Evolutionary conservation across 2,329 filamentous ascomycete genomes (phyloP).

Genomic region (Pseudonectria foliicola): DNA sequence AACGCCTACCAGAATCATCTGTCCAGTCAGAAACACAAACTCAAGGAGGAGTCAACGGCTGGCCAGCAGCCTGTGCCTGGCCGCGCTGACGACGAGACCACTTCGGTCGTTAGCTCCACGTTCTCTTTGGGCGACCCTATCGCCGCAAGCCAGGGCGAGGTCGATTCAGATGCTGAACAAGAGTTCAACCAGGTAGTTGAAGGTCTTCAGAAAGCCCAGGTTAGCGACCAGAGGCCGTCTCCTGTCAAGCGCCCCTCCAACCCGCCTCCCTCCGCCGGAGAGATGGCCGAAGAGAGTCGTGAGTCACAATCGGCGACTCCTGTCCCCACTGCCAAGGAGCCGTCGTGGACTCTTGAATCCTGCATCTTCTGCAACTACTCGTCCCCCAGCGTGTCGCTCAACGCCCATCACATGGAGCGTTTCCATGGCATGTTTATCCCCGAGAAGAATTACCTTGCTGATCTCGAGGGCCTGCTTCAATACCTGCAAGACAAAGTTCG

Average conservation of each 20-base stretch:
- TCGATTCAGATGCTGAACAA: slow-evolving; percentile 62
- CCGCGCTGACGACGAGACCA: slow-evolving; percentile 58
- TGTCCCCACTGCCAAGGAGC: slow-evolving; percentile 27
- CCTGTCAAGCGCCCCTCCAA: slow-evolving; percentile 49
- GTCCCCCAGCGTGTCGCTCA: slow-evolving; percentile 68
- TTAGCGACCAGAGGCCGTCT: slow-evolving; percentile 44
- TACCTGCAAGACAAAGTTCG: slow-evolving; percentile 76
- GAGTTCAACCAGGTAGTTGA: slow-evolving; percentile 75
- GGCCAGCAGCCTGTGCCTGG: slow-evolving; percentile 23
- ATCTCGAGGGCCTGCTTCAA: slow-evolving; percentile 73
- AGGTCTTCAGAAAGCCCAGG: slow-evolving; percentile 66
- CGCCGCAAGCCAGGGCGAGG: slow-evolving; percentile 35
- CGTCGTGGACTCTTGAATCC: slow-evolving; percentile 38
- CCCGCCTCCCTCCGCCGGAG: slow-evolving; percentile 40
- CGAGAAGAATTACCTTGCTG: slow-evolving; percentile 74
- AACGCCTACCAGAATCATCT: slow-evolving; percentile 94
- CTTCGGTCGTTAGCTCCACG: slow-evolving; percentile 81
- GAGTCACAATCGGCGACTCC: slow-evolving; percentile 38
- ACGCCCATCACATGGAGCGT: slow-evolving; percentile 82
- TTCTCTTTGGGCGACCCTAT: slow-evolving; percentile 85
- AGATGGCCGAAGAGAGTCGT: slow-evolving; percentile 33
- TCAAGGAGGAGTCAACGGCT: slow-evolving; percentile 39
- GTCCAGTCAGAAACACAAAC: slow-evolving; percentile 80
- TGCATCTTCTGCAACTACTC: slow-evolving; percentile 93
- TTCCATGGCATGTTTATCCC: slow-evolving; percentile 95